Base-by-base conservation (phyloP, 805 yeast genomes). In the Candida incommunis region DNA sequence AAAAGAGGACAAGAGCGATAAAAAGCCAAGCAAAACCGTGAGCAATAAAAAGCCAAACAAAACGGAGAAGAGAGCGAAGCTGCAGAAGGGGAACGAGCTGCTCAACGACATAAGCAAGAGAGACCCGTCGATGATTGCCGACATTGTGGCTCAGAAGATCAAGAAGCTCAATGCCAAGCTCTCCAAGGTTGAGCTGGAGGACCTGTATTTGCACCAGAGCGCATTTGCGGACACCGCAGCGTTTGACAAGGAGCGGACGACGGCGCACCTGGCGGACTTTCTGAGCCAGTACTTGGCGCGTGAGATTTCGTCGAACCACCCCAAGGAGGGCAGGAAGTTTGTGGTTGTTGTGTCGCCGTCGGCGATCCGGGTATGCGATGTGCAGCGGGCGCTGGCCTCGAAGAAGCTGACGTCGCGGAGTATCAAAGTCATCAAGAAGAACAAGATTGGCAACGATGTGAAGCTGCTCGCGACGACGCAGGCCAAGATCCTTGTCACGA, bases 291-390 rank as follows among this genome's bases (percentile, higher is more conserved):
- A n/a, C n/a, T 23, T 31, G 9, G 37, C 18, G 5, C 7, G n/a
- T 11, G 37, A 31, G 37, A 7, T 31, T 11, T 25, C 27, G 27
- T 7, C 27, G 27, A 31, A 31, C 18, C 9, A 31, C 9, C 7
- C 13, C 7, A 18, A 5, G 18, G 51, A 54, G 15, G 66, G 62
- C 25, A 61, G 70, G 26, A 69, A 71, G 44, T 64, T 69, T 65
- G 54, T 75, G 53, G 61, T 78, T 18, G 57, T 78, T 1, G 51
- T 79, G n/a, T 71, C 88, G 0, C 71, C 80, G 69, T 83, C 94
- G 1, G 90, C 94, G n/a, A 66, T 85, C 22, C 70, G 96, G 54
- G 88, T 84, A 1, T 90, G 95, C 53, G 95, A 86, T 55, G 69
- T 85, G 2, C 80, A 73, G 57, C 72, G 94, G 54, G 75, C 82